Base-by-base conservation (phyloP, 2,329 filamentous ascomycete species). In the Diaporthe amygdali region DNA sequence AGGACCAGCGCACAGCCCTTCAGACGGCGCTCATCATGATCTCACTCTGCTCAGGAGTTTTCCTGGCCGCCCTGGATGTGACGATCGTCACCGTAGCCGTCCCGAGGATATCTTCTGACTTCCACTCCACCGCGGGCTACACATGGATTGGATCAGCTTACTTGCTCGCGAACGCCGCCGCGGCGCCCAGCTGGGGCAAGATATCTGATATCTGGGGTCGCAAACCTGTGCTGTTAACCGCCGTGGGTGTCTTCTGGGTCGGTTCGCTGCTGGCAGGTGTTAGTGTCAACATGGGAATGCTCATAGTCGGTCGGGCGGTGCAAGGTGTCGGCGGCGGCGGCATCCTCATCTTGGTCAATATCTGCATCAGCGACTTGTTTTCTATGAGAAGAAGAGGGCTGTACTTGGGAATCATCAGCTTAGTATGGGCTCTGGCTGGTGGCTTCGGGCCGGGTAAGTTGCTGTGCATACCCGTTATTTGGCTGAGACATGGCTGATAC, bases 141-240 rank as follows among this genome's bases (percentile, higher is more conserved):
- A 90, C 91, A 17, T 95, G 93, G 94, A 92, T 96, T 72, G 93
- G 93, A 1, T 90, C 88, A 34, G 89, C 93, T 0, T 95, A 93
- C 79, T 84, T 94, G 4, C 87, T 95, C 14, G 91, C 90, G 20
- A 90, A 90, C 76, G 90, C 92, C 0, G 90, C 92, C 0, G 86
- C 86, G 2, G 89, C 88, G 0, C 92, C 92, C 0, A 87, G 92
- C n/a, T 95, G 93, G 93, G 92, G 91, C 5, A 88, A 88, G 72
- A 78, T 90, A 44, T 85, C 84, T 1, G 88, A 90, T 72, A 89
- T 90, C 41, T 90, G 85, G 84, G 88, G 88, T 3, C 83, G 88
- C 8, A 89, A 89, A 75, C 84, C 85, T 0, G 82, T 89, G 37
- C 74, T 90, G 4, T 77, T 90, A 1, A 75, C 82, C 1, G 84